Conservation (phyloP, 1,284 basidiomycete genomes). For the Cryptococcus deneoformans region DNA sequence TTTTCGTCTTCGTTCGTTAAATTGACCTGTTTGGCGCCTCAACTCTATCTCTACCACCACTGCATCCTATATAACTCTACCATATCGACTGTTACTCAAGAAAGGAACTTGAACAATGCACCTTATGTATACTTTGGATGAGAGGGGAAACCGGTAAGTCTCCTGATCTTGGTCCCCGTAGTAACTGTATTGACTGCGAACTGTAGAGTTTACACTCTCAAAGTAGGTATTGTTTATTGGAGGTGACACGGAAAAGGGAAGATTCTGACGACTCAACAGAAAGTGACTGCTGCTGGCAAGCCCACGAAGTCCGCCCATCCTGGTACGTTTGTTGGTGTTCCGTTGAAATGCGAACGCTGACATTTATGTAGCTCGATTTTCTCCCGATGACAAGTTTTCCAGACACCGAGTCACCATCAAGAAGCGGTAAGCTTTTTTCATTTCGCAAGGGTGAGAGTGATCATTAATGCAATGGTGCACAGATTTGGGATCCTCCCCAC, state of each 20-base stretch:
- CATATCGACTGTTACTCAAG: not conserved
- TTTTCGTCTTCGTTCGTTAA: not conserved
- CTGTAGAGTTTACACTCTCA: conserved; percentile 77
- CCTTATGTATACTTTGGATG: conserved; percentile 87
- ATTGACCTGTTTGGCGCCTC: not conserved
- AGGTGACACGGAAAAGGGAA: not conserved
- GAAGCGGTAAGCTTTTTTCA: conserved; percentile 61
- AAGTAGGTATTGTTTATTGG: conserved; percentile 56
- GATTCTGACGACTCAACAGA: conserved; percentile 55
- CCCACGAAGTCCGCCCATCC: conserved; percentile 91
- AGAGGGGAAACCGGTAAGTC: conserved; percentile 60
- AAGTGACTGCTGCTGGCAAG: conserved; percentile 72
- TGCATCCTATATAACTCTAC: not conserved
- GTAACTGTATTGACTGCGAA: not conserved
- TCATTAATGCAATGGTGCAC: not conserved
- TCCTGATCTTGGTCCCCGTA: not conserved
- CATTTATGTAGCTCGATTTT: conserved; percentile 72
- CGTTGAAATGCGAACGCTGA: not conserved
- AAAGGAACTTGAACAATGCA: conserved; percentile 62
- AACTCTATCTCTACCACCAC: not conserved
- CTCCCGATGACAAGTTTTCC: conserved; percentile 97
- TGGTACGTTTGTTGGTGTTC: conserved; percentile 56
- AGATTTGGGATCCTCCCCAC: conserved; percentile 78
- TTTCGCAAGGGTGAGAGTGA: not conserved
- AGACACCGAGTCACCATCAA: conserved; percentile 93